A percentile compares a stretch with the other conserved stretches of the same genome.
Evolutionary conservation across 176 grass and related monocot genomes (phyloP).

Genomic region (Aegilops speltoides): DNA sequence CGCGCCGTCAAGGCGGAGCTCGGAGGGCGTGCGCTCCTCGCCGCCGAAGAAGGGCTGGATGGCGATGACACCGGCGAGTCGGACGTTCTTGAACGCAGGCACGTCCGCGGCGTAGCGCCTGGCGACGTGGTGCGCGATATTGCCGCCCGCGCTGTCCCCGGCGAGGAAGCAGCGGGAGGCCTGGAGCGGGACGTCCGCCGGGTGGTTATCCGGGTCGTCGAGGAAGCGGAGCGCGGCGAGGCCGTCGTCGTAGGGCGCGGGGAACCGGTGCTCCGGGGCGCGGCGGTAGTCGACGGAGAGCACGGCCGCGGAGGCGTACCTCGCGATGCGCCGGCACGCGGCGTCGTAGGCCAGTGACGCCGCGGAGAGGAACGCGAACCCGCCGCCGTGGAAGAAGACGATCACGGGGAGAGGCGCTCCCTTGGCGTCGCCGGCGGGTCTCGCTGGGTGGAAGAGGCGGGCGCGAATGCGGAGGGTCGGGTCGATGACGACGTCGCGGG

Average conservation of each 20-base stretch:
- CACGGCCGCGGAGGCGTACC: constrained; percentile 38
- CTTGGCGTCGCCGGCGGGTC: background rate
- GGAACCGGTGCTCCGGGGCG: constrained; percentile 65
- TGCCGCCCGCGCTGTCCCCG: too few species aligned
- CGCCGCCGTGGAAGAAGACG: constrained; percentile 91
- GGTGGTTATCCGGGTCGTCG: constrained; percentile 21
- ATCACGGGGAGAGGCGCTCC: constrained; percentile 26
- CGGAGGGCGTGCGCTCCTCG: constrained; percentile 61
- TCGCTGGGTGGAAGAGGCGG: constrained; percentile 50
- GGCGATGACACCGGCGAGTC: constrained; percentile 40
- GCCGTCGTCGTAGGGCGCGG: constrained; percentile 79
- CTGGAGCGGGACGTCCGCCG: constrained; percentile 8
- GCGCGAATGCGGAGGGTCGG: constrained; percentile 31
- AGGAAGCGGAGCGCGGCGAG: constrained; percentile 66
- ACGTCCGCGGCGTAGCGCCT: background rate
- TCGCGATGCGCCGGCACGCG: constrained; percentile 65
- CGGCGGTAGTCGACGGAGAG: constrained; percentile 86
- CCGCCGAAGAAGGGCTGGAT: constrained; percentile 95
- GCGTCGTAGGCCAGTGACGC: constrained; percentile 49
- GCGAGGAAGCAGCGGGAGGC: background rate
- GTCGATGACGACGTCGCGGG: constrained; percentile 45
- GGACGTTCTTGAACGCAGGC: constrained; percentile 22
- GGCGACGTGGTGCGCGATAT: too few species aligned
- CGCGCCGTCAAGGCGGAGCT: constrained; percentile 44
- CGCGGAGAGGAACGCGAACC: constrained; percentile 74